Evolutionary conservation across 148 eudicot species (phyloP).

Genomic region (Chenopodium quinoa): DNA sequence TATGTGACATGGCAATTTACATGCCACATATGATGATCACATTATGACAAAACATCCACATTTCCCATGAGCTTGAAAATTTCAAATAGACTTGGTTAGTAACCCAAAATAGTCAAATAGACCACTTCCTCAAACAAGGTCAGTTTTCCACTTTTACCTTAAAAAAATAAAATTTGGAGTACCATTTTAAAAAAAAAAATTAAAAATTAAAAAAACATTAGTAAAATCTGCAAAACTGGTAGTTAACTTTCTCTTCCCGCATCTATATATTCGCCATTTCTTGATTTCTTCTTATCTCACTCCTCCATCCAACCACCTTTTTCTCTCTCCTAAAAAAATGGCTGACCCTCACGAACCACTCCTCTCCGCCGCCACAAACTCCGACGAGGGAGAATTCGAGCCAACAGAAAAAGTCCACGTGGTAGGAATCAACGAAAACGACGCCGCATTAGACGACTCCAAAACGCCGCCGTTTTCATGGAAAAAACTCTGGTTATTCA

Average conservation of each 20-base stretch:
- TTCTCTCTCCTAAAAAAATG: background rate
- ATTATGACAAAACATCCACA: background rate
- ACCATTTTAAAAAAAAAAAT: too few relatives aligned
- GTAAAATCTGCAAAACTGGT: background rate
- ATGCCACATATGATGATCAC: background rate
- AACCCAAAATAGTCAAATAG: background rate
- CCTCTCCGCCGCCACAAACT: background rate
- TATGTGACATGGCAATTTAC: background rate
- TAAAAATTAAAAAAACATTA: too few relatives aligned
- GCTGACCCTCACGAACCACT: slow-evolving; percentile 8
- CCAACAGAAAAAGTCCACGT: slow-evolving; percentile 64
- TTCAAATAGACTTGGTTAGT: background rate
- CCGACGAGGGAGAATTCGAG: slow-evolving; percentile 62
- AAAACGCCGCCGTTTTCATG: slow-evolving; percentile 82
- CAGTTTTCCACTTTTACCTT: too few relatives aligned
- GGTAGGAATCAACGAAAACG: slow-evolving; percentile 29
- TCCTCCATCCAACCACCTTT: background rate
- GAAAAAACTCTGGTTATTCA: slow-evolving; percentile 89
- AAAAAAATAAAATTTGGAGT: too few relatives aligned
- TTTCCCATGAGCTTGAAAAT: background rate
- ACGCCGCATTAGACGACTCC: slow-evolving; percentile 25
- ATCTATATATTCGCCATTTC: slow-evolving; percentile 2
- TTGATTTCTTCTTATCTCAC: background rate
- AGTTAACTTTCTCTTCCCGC: slow-evolving; percentile 3
- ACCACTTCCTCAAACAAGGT: background rate